These are phyloP conservation scores for Rhodomyrtus psidioides DNA, from an alignment of 441 rosid species.

Conservation along the genomic window DNA sequence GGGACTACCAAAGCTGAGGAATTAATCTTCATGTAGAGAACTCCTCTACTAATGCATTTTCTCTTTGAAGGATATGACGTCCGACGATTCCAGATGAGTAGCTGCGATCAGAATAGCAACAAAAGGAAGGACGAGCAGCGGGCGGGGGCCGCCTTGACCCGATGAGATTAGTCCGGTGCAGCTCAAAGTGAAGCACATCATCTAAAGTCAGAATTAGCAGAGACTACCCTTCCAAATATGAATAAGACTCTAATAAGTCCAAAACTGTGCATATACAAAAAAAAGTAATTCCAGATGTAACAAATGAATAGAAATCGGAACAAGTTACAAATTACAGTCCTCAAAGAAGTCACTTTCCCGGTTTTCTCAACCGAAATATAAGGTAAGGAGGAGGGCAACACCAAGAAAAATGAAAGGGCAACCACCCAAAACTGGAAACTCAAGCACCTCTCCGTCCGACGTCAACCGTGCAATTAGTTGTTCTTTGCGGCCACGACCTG, in stretches of 20 bases:
- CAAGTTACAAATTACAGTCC: background rate
- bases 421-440: background rate
- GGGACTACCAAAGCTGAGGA: background rate
- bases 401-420: background rate
- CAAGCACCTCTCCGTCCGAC: background rate
- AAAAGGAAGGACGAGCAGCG: too few relatives aligned
- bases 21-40: background rate
- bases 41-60: background rate
- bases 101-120: background rate
- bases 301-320: background rate
- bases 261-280: background rate
- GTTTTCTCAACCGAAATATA: background rate
- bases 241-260: background rate
- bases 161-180: background rate
- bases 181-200: background rate
- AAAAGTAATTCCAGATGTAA: background rate
- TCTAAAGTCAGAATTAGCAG: background rate
- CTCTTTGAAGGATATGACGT: background rate
- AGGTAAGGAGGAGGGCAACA: background rate
- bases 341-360: background rate
- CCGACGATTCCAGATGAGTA: background rate
- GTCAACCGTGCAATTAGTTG: constrained; percentile 21
- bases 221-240: background rate
- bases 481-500: constrained; percentile 46
- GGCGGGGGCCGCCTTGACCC: background rate